phyloP scores from a whole-genome alignment of 805 yeast genomes.

The Ogataea pini region DNA sequence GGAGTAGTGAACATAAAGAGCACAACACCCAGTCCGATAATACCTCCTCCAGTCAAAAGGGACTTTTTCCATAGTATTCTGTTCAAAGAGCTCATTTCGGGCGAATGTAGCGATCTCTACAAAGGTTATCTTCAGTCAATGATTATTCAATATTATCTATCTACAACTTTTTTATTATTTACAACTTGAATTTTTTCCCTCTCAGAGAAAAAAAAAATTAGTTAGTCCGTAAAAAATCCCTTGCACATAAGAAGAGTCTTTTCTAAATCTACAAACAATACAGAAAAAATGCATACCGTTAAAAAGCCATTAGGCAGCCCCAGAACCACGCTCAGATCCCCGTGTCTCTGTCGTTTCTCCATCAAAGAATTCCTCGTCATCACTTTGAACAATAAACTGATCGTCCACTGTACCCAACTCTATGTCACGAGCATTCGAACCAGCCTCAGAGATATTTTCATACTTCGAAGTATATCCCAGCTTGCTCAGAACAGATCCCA shows the following conservation, averaged over 20 bases:
- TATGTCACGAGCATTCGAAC: constrained; percentile 34
- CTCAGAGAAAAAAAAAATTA: too few species aligned
- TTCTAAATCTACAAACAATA: not conserved
- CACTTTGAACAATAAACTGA: constrained; percentile 50
- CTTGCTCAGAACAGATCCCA: constrained; percentile 27
- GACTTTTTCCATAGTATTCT: constrained; percentile 32
- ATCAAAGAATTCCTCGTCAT: constrained; percentile 40
- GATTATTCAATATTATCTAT: too few species aligned
- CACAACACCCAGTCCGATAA: constrained; percentile 71
- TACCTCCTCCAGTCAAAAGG: constrained; percentile 54
- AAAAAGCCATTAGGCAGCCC: too few species aligned
- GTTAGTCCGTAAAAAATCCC: too few species aligned
- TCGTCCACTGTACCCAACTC: constrained; percentile 45
- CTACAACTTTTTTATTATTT: too few species aligned
- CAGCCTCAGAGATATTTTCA: constrained; percentile 28
- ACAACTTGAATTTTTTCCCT: too few species aligned
- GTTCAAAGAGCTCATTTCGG: constrained; percentile 13
- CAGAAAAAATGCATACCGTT: not conserved
- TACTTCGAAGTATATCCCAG: constrained; percentile 42
- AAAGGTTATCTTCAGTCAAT: too few species aligned
- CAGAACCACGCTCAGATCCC: not conserved
- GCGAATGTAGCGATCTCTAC: too few species aligned
- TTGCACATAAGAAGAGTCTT: too few species aligned
- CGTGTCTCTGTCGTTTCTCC: constrained; percentile 8
- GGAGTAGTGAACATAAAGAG: constrained; percentile 78